Conservation (phyloP, 345 rosid species). For the Geranium brycei region DNA sequence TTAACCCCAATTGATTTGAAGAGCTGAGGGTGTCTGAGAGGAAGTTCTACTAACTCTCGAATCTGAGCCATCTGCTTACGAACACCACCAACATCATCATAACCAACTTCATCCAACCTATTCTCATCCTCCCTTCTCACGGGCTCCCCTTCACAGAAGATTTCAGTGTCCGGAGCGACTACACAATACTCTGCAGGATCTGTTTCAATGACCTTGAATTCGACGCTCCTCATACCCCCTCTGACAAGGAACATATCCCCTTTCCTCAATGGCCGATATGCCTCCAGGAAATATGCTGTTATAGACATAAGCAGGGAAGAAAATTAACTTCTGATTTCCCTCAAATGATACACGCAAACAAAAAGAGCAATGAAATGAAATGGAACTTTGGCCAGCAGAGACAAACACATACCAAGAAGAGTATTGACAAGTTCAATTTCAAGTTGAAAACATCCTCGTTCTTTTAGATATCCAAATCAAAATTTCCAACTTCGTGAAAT, state of each 20-base stretch:
- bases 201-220: constrained; percentile 47
- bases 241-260: constrained; percentile 56
- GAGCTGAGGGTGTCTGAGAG: constrained; percentile 60
- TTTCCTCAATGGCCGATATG: constrained; percentile 55
- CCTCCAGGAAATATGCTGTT: constrained; percentile 58
- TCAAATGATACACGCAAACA: not conserved
- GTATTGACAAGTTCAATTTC: not conserved
- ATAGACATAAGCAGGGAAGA: not conserved
- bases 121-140: constrained; percentile 62
- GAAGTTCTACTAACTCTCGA: constrained; percentile 61
- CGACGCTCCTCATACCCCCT: constrained; percentile 67
- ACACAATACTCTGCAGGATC: constrained; percentile 59
- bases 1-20: constrained; percentile 63
- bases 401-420: not conserved
- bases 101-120: constrained; percentile 53
- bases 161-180: constrained; percentile 60
- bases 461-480: not conserved
- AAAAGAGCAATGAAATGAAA: not conserved
- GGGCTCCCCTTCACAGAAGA: constrained; percentile 65
- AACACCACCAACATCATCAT: constrained; percentile 76
- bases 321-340: not conserved
- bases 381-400: not conserved
- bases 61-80: constrained; percentile 68
- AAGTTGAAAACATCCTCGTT: not conserved
- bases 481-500: not conserved